Evolutionary conservation across 495 filamentous ascomycete genomes (phyloP), one percentile per base, ranked within the genome.

Genomic region (Apodospora peruviana): DNA sequence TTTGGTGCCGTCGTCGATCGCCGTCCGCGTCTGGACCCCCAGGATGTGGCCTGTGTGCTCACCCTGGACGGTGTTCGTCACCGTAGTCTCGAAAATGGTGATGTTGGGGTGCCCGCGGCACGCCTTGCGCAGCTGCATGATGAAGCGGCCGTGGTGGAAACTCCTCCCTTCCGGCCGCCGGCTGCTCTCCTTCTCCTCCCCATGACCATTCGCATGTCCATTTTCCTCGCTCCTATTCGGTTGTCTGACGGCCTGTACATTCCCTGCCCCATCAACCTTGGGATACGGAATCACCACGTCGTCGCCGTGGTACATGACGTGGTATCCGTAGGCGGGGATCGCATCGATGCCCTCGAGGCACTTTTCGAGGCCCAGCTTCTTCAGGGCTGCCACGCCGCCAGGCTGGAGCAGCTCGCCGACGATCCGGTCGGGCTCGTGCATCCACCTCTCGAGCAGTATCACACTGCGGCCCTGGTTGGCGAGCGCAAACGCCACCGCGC

Each of bases 351-450:
- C 86, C 46, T 98, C 91, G 14, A 98, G 72, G 61, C 90, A 96
- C 51, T 88, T 80, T 38, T 65, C 65, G 43, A 98, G 67, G 5
- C 94, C 94, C 44, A 98, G 71, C 55, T 85, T 81, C 58, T 84
- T 76, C 52, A 98, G 74, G 17, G 94, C 90, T 37, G 75, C 69
- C 34, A 95, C 83, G 36, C 93, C 93, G 24, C 93, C 93, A 3
- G 93, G 93, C 65, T 98, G 93, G 60, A 98, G 70, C 50, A 98
- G 69, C 72, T 98, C 93, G 46, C 93, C 93, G 18, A 98, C 91
- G 58, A 98, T 98, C 47, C 93, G 84, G 72, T 97, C 89, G 11
- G 93, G 93, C 71, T 96, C 88, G 68, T 91, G 90, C 64, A 96
- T 72, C 66, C 85, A 91, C 53, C 76, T 75, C 68, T 98, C 93